phyloP scores from a whole-genome alignment of 2,329 filamentous ascomycete species.

The Ceratocystis colombiana region DNA sequence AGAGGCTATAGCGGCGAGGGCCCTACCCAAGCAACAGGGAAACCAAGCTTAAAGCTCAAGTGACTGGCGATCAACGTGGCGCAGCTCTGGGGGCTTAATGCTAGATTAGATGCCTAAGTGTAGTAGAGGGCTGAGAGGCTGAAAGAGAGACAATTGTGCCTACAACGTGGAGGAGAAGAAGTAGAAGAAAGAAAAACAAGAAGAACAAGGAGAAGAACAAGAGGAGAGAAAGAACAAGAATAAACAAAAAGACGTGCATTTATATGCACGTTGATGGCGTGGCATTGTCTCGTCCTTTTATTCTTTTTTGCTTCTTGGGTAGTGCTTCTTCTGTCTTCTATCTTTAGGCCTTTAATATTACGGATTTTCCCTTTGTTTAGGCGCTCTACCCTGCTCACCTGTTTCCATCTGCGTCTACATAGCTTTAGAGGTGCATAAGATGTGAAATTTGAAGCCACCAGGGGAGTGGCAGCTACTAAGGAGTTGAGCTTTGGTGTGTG shows the following conservation, averaged over 20 bases:
- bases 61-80: constrained; percentile 13
- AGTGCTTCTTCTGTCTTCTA: neutral
- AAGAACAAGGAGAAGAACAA: neutral
- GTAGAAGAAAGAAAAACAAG: constrained; percentile 3
- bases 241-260: neutral
- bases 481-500: too few species aligned
- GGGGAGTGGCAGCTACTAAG: too few species aligned
- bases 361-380: too few species aligned
- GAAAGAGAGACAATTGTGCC: neutral
- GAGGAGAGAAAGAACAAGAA: neutral
- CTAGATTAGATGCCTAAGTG: neutral
- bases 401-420: too few species aligned
- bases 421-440: too few species aligned
- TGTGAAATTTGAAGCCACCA: too few species aligned
- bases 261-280: too few species aligned
- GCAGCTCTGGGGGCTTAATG: constrained; percentile 2
- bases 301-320: neutral
- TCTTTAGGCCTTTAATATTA: too few species aligned
- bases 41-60: neutral
- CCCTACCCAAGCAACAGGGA: neutral
- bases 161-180: neutral
- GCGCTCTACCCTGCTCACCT: too few species aligned
- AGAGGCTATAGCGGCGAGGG: neutral
- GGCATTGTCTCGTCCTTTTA: neutral
- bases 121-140: too few species aligned